Conservation (phyloP, 805 yeast species). For the Lipomyces sp. region DNA sequence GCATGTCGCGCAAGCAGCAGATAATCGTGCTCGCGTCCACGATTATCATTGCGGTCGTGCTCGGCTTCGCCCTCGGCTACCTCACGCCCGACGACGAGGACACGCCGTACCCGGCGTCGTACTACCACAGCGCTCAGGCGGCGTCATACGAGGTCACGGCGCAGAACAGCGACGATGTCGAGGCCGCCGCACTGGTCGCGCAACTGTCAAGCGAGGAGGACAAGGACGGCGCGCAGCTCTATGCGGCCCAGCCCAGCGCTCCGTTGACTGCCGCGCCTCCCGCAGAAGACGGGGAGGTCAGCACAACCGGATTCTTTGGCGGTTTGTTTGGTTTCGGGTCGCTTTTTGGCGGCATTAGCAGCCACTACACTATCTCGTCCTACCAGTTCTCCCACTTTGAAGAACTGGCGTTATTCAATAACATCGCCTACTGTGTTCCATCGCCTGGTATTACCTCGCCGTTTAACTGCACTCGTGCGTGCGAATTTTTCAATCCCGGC, state of each 20-base stretch:
- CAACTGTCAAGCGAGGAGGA: constrained; percentile 1
- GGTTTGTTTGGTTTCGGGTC: constrained; percentile 17
- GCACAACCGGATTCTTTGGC: constrained; percentile 19
- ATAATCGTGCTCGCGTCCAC: constrained; percentile 14
- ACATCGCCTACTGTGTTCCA: constrained; percentile 31
- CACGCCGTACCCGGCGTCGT: constrained; percentile 21
- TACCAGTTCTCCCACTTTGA: constrained; percentile 18
- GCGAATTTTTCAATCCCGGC: constrained; percentile 23
- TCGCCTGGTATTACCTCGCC: constrained; percentile 29
- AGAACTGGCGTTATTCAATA: constrained; percentile 23
- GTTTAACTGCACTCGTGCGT: constrained; percentile 31
- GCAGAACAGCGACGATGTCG: background rate
- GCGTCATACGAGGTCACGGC: constrained; percentile 3
- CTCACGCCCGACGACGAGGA: constrained; percentile 27
- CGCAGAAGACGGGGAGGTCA: constrained; percentile 3
- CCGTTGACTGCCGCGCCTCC: background rate
- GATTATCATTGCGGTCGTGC: constrained; percentile 17
- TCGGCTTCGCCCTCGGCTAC: constrained; percentile 25
- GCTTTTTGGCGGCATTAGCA: constrained; percentile 12
- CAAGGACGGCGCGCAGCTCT: constrained; percentile 2
- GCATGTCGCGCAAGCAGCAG: constrained; percentile 20
- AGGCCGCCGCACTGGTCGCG: constrained; percentile 4
- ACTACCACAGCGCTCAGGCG: constrained; percentile 11
- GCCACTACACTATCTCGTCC: constrained; percentile 15
- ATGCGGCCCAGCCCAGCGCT: constrained; percentile 8